Evolutionary conservation across 768 basidiomycete species (phyloP).

Genomic region (Pleurotus eryngii): DNA sequence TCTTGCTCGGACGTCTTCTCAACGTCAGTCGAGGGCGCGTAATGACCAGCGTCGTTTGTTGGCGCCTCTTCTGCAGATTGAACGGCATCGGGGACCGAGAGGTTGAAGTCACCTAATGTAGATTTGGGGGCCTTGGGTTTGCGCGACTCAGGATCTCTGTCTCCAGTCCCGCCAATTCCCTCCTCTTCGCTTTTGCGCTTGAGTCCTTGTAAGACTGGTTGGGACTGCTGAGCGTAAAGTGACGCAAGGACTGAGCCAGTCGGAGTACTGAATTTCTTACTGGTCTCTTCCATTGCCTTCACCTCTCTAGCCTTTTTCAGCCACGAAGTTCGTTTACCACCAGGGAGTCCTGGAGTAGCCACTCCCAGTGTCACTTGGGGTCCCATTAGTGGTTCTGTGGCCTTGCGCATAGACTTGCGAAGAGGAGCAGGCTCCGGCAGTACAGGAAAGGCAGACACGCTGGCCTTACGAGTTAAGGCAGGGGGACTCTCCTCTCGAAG

Average conservation of each 20-base stretch:
- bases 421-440: conserved; percentile 63
- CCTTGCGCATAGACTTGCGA: conserved; percentile 59
- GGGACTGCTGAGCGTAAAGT: not conserved
- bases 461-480: conserved; percentile 31
- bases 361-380: conserved; percentile 25
- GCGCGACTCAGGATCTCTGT: conserved; percentile 38
- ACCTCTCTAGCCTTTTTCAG: conserved; percentile 72
- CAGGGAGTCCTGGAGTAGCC: conserved; percentile 21
- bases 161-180: conserved; percentile 16
- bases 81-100: not conserved
- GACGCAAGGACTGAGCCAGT: conserved; percentile 12
- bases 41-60: too few species aligned
- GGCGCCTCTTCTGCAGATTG: too few species aligned
- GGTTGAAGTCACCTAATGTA: conserved; percentile 26
- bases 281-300: conserved; percentile 60
- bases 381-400: conserved; percentile 41
- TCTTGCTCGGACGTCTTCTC: not conserved
- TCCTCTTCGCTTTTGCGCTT: conserved; percentile 71
- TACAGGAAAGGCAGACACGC: conserved; percentile 49
- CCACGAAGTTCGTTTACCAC: conserved; percentile 77
- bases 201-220: conserved; percentile 20
- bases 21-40: not conserved
- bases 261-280: conserved; percentile 28
- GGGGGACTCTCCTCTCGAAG: conserved; percentile 29
- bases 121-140: conserved; percentile 49